A percentile compares a stretch with the other conserved stretches of the same genome.
These are phyloP conservation scores for Cercospora sojina DNA, from an alignment of 2,329 filamentous ascomycete species.

Conservation along the genomic window DNA sequence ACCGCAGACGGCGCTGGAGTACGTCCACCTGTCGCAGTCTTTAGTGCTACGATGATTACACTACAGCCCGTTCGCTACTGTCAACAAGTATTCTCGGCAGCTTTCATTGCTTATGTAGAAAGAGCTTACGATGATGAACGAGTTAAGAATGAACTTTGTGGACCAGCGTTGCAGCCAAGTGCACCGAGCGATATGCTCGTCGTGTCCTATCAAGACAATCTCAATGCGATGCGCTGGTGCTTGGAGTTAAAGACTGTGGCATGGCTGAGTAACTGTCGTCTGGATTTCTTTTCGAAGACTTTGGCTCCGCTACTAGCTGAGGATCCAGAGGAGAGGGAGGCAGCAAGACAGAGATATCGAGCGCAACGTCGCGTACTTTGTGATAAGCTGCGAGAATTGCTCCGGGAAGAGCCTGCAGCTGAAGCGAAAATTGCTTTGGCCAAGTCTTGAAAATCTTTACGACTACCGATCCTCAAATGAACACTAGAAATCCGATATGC, in stretches of 20 bases:
- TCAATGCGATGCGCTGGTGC: slow-evolving; percentile 18
- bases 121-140: slow-evolving; percentile 15
- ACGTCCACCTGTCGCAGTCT: slow-evolving; percentile 16
- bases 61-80: slow-evolving; percentile 26
- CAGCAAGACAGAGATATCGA: background rate
- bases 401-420: background rate
- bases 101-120: slow-evolving; percentile 27
- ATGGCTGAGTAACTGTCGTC: slow-evolving; percentile 17
- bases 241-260: slow-evolving; percentile 9
- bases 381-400: background rate
- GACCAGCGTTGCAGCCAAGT: slow-evolving; percentile 20
- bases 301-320: slow-evolving; percentile 1
- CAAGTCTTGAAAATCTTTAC: background rate
- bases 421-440: background rate
- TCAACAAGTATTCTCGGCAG: slow-evolving; percentile 28
- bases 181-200: slow-evolving; percentile 15
- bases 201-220: slow-evolving; percentile 5
- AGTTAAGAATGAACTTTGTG: slow-evolving; percentile 21
- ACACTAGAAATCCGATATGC: no score
- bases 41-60: slow-evolving; percentile 18
- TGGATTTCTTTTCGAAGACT: slow-evolving; percentile 16
- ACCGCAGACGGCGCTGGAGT: slow-evolving; percentile 19
- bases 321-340: background rate
- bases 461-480: no score
- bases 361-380: background rate